phyloP scores from a whole-genome alignment of 2,329 filamentous ascomycete species.

The Aspergillus japonicus region DNA sequence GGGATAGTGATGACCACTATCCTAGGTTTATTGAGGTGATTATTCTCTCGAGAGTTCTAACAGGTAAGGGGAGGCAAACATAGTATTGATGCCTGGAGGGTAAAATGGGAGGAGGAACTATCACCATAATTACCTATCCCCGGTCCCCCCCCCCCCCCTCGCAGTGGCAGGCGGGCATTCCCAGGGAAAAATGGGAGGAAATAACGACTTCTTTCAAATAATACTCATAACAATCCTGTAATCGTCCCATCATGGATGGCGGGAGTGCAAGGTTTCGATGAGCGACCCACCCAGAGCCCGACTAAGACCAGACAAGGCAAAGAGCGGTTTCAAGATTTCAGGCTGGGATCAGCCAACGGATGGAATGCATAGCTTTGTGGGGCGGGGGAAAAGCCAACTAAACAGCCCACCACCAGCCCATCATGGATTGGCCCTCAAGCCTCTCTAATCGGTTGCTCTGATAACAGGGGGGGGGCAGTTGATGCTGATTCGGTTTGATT shows the following conservation, averaged over 20 bases:
- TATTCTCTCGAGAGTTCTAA: background rate
- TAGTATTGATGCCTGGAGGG: background rate
- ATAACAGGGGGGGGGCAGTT: constrained; percentile 17
- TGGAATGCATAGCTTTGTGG: constrained; percentile 2
- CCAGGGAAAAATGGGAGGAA: background rate
- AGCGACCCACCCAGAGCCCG: constrained; percentile 14
- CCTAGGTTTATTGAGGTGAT: background rate
- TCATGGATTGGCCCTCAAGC: no score
- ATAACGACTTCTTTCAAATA: no score
- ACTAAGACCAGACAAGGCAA: constrained; percentile 12
- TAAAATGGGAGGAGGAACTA: background rate
- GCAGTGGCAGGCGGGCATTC: background rate
- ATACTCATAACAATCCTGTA: no score
- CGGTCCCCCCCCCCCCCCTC: background rate
- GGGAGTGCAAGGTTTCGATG: constrained; percentile 11
- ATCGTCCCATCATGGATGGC: no score
- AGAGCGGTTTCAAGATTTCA: constrained; percentile 21
- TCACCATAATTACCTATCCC: background rate
- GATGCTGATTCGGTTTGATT: constrained; percentile 11
- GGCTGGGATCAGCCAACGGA: constrained; percentile 15
- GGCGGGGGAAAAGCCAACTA: background rate
- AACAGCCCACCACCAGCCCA: background rate
- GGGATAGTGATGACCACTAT: background rate
- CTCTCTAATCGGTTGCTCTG: constrained; percentile 11
- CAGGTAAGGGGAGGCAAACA: background rate